Base-by-base conservation (phyloP, 345 rosid genomes). In the Capsella bursapastoris region DNA sequence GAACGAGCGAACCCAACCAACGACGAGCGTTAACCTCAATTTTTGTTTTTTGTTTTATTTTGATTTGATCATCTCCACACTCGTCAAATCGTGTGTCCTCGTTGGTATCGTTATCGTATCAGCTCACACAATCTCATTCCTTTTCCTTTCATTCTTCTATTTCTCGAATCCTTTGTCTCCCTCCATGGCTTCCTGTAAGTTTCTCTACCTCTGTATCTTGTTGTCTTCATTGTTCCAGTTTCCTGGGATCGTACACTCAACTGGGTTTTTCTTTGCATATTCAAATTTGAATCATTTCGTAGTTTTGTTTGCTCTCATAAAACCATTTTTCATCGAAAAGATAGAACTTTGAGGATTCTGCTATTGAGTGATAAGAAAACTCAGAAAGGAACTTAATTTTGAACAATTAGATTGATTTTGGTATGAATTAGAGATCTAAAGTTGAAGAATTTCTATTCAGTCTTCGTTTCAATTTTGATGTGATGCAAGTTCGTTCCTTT, bases 171-270 rank as follows among this genome's bases (percentile, higher is more conserved):
- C 31, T 45, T 47, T 35, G 14, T 3, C 16, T 51, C 52, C 69
- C 64, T 78, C 77, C 81, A 78, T 78, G 81, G 81, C 81, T 66
- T 78, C 81, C 73, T 78, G 81, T 78, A 66, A 78, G 81, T 78
- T 41, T 58, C 62, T 71, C 29, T 32, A 45, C 61, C 57, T 71
- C 49, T 71, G 6, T 59, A 5, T 77, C 14, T 58, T 60, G n/a
- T 40, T 48, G 43, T 64, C 56, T 63, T 2, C 47, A 40, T 47
- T 70, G 43, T 41, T 50, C 29, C 67, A 5, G 27, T 7, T 16
- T 40, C 60, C 4, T 52, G 58, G 51, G 49, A 35, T 58, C 50
- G 60, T 52, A 57, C 8, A 28, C 62, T 18, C 28, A 4, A 43
- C 55, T 10, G 55, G 44, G 52, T 45, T 63, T 48, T 47, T 43